Base-by-base conservation (phyloP, 176 grass and related monocot genomes). In the Aegilops tauschii region DNA sequence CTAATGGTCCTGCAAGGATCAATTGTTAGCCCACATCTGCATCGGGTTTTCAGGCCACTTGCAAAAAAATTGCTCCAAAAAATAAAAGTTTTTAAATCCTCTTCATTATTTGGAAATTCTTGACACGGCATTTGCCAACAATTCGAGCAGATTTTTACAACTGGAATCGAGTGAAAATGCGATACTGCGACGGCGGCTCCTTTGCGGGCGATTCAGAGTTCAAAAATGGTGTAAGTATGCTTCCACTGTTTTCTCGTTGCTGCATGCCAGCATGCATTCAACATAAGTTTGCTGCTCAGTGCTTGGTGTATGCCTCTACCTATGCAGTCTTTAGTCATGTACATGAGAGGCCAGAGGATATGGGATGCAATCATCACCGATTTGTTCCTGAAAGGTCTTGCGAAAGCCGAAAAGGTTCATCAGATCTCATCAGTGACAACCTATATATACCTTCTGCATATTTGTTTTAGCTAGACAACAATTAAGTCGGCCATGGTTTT, bases 261-360 rank as follows among this genome's bases (percentile, higher is more conserved):
- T 52, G 44, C 25, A 54, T 66, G 18, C 7, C 5, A 39, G 44
- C 25, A 54, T 66, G 18, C 7, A 1, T 59, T 85, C 12, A 31
- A 69, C 11, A 84, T 0, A 59, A 21, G 73, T 8, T 81, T 11
- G 67, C 61, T 83, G 30, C 35, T 89, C 39, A 77, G 27, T 50
- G 50, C 66, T 87, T 69, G 12, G 11, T 44, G 30, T 80, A 75
- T 88, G 58, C 44, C 49, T 62, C 34, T 78, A 66, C 56, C 9
- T 59, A 59, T 84, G 56, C 87, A 65, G 86, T 90, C 77, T 56
- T 65, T 89, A 83, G 89, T 88, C 39, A 84, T 94, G 30, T 92
- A 92, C 87, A 94, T 97, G 39, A 88, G 87, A 92, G 89, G 92
- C 47, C 87, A 92, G 80, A 94, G 80, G 85, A 94, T 97, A 70